Percentiles rank a stretch among this genome's conserved stretches.
These are phyloP conservation scores for Komagataella mondaviorum DNA, from an alignment of 805 yeast genomes.

Conservation along the genomic window DNA sequence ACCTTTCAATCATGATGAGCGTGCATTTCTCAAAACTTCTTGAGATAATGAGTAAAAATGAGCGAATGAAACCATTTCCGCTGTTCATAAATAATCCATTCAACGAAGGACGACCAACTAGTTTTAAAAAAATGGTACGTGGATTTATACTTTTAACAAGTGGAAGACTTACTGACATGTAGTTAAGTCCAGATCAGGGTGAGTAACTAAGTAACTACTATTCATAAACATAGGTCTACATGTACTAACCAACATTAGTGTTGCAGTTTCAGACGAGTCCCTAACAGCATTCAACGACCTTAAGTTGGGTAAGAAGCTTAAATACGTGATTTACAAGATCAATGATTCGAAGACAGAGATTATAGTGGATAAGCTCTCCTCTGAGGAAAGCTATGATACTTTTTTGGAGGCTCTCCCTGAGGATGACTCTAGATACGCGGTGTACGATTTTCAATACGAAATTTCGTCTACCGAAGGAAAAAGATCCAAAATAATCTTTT, in stretches of 20 bases:
- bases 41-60: background rate
- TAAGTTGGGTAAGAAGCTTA: constrained; percentile 84
- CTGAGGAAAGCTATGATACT: constrained; percentile 63
- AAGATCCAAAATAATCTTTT: constrained; percentile 57
- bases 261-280: constrained; percentile 78
- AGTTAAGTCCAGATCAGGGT: constrained; percentile 4
- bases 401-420: constrained; percentile 88
- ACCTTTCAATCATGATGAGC: background rate
- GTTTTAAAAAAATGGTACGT: background rate
- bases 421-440: constrained; percentile 91
- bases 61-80: background rate
- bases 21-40: background rate
- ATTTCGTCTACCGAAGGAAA: constrained; percentile 85
- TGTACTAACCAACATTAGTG: constrained; percentile 27
- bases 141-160: background rate
- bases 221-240: background rate
- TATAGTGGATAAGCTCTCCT: constrained; percentile 74
- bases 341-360: constrained; percentile 84
- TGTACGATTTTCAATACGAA: constrained; percentile 94
- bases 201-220: background rate
- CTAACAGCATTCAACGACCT: constrained; percentile 89
- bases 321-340: constrained; percentile 70
- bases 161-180: background rate
- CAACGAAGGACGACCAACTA: background rate
- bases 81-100: background rate